Conservation (phyloP, 2,329 filamentous ascomycete species). For the Aphanocladium album region DNA sequence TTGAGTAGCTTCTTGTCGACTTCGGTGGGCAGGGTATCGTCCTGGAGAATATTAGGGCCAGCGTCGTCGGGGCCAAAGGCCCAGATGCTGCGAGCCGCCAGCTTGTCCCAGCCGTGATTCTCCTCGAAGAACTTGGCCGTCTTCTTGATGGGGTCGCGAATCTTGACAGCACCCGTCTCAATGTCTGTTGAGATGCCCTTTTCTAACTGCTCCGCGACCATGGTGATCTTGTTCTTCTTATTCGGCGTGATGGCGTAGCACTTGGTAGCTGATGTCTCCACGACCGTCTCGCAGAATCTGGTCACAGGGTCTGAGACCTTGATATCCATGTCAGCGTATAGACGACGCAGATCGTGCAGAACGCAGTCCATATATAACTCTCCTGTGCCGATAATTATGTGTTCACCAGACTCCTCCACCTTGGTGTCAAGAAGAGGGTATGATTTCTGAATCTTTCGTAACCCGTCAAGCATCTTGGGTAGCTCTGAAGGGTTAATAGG, state of each 20-base stretch:
- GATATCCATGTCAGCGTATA: slow-evolving; percentile 99
- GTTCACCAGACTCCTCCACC: slow-evolving; percentile 96
- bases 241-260: slow-evolving; percentile 97
- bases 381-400: slow-evolving; percentile 89
- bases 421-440: slow-evolving; percentile 95
- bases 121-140: slow-evolving; percentile 97
- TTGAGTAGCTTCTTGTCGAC: slow-evolving; percentile 89
- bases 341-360: slow-evolving; percentile 80
- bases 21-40: slow-evolving; percentile 91
- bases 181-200: slow-evolving; percentile 94
- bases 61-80: slow-evolving; percentile 95
- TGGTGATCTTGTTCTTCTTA: slow-evolving; percentile 99
- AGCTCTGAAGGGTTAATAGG: slow-evolving; percentile 97
- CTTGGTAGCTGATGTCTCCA: slow-evolving; percentile 95
- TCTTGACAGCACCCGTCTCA: slow-evolving; percentile 81
- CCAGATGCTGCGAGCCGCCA: slow-evolving; percentile 94
- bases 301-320: slow-evolving; percentile 98
- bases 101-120: slow-evolving; percentile 92
- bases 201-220: slow-evolving; percentile 94
- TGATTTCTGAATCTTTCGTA: slow-evolving; percentile 96
- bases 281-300: slow-evolving; percentile 94
- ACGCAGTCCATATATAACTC: slow-evolving; percentile 99
- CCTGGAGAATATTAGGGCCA: slow-evolving; percentile 91
- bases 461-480: slow-evolving; percentile 96
- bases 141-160: slow-evolving; percentile 86